phyloP scores from a whole-genome alignment of 352 stramenopile species.

The Pythium rishiriense region DNA sequence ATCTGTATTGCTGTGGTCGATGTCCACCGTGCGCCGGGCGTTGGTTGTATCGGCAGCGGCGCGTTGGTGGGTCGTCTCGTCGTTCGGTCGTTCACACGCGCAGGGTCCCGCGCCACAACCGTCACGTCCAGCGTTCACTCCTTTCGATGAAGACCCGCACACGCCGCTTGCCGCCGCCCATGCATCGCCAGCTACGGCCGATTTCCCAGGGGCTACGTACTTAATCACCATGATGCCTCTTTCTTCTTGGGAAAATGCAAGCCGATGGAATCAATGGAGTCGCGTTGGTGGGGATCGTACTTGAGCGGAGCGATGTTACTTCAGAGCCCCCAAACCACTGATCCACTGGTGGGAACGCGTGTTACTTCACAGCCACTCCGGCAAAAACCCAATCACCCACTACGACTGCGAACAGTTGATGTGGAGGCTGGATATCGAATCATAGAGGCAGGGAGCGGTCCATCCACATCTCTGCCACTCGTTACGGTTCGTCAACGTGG shows the following conservation, averaged over 20 bases:
- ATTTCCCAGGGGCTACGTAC: conserved; percentile 48
- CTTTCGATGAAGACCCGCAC: not conserved
- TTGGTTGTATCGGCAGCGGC: too few species aligned
- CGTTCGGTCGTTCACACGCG: too few species aligned
- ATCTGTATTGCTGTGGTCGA: too few species aligned
- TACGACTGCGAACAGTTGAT: not conserved
- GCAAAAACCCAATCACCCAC: conserved; percentile 29
- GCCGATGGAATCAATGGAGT: conserved; percentile 64
- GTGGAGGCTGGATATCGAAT: conserved; percentile 1
- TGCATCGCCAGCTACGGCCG: not conserved
- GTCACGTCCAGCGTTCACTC: not conserved
- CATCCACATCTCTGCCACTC: not conserved
- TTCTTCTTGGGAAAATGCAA: conserved; percentile 90
- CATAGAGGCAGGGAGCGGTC: conserved; percentile 16
- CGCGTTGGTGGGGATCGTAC: conserved; percentile 28
- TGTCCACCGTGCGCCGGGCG: too few species aligned
- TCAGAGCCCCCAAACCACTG: conserved; percentile 42
- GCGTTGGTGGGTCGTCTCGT: too few species aligned
- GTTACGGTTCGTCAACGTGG: conserved; percentile 18
- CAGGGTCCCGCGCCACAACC: too few species aligned
- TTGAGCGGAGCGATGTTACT: conserved; percentile 42
- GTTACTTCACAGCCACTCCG: conserved; percentile 41
- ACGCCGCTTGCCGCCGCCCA: not conserved
- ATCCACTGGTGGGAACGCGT: conserved; percentile 84
- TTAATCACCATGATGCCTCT: conserved; percentile 91